Conservation (phyloP, 768 basidiomycete species). For the Trametes gibbosa region DNA sequence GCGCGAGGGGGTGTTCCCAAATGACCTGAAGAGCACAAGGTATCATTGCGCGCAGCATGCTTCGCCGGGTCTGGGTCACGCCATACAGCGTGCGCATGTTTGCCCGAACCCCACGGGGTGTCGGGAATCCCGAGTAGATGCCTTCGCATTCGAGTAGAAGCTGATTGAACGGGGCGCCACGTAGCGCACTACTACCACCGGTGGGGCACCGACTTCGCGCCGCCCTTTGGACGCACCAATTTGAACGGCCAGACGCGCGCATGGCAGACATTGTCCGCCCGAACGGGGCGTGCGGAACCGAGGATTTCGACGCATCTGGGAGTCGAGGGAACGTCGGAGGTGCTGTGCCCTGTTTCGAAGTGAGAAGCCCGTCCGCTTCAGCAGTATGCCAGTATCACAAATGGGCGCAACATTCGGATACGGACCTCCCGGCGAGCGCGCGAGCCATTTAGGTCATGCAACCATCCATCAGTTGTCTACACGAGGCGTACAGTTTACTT, state of each 20-base stretch:
- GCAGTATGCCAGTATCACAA: neutral
- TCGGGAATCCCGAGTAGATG: neutral
- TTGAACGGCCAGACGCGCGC: neutral
- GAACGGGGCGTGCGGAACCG: neutral
- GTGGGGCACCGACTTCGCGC: constrained; percentile 1
- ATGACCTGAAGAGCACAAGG: neutral
- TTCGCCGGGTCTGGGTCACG: neutral
- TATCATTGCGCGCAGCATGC: neutral
- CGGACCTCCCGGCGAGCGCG: too few species aligned
- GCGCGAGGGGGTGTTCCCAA: too few species aligned
- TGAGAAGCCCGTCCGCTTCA: neutral
- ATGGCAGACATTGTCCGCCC: constrained; percentile 2
- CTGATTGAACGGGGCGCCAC: neutral
- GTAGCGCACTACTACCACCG: constrained; percentile 3
- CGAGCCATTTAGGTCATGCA: neutral
- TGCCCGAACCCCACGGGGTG: neutral
- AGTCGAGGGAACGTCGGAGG: constrained; percentile 1
- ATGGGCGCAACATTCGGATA: neutral
- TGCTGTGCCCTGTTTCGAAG: neutral
- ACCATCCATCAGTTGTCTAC: neutral
- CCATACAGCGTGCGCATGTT: too few species aligned
- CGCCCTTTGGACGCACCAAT: constrained; percentile 4
- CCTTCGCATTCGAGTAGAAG: neutral
- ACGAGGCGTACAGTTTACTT: too few species aligned
- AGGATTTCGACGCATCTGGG: neutral